phyloP scores from a whole-genome alignment of 2,329 filamentous ascomycete genomes.

The Nemania diffusa region DNA sequence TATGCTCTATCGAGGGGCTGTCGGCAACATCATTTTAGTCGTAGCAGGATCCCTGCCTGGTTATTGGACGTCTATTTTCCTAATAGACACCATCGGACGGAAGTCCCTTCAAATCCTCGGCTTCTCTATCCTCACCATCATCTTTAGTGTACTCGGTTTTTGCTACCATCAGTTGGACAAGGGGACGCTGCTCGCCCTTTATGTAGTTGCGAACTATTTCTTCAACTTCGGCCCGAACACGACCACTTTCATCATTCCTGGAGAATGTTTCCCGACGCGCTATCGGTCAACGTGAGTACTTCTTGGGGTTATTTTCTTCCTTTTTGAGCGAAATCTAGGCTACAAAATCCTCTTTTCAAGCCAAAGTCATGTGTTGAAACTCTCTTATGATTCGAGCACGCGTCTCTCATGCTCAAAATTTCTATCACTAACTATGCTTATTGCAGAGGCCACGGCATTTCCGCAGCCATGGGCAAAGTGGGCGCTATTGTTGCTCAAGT shows the following conservation, averaged over 20 bases:
- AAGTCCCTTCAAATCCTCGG: constrained; percentile 78
- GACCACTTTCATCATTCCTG: constrained; percentile 72
- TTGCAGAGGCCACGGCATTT: constrained; percentile 67
- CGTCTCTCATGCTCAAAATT: background rate
- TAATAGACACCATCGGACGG: constrained; percentile 79
- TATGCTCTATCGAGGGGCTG: constrained; percentile 75
- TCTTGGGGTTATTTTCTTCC: background rate
- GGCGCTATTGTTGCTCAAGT: constrained; percentile 75
- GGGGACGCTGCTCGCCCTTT: constrained; percentile 66
- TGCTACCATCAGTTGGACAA: constrained; percentile 61
- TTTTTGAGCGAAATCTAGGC: background rate
- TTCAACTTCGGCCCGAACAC: constrained; percentile 75
- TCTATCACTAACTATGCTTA: background rate
- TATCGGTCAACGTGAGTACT: constrained; percentile 63
- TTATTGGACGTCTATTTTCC: constrained; percentile 80
- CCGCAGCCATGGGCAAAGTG: constrained; percentile 73
- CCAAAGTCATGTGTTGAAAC: background rate
- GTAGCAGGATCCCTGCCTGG: constrained; percentile 82
- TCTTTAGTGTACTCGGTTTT: constrained; percentile 73
- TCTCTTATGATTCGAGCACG: background rate
- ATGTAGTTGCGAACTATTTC: constrained; percentile 73
- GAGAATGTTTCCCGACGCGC: constrained; percentile 72
- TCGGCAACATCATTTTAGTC: constrained; percentile 80
- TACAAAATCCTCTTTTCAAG: background rate
- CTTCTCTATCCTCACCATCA: constrained; percentile 68